phyloP scores from a whole-genome alignment of 768 basidiomycete species.

The Amanita polypyramis region DNA sequence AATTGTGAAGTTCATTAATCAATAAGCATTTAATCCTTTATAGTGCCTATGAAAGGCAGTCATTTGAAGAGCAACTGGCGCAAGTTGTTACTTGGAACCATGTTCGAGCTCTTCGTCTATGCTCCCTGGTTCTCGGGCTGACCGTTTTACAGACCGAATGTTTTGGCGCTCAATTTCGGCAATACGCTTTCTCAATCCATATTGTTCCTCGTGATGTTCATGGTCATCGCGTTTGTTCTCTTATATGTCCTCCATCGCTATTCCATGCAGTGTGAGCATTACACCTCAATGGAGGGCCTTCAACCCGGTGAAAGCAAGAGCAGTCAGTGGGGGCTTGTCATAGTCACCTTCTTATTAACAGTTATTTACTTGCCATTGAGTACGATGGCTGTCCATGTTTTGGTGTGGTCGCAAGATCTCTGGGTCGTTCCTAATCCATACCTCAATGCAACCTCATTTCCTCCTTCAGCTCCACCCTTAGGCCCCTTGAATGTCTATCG shows the following conservation, averaged over 20 bases:
- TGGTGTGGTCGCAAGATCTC: constrained; percentile 70
- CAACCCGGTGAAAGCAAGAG: constrained; percentile 32
- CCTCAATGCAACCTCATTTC: constrained; percentile 39
- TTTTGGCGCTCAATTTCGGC: constrained; percentile 66
- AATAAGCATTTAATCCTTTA: background rate
- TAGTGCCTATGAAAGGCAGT: constrained; percentile 29
- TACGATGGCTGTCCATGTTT: constrained; percentile 65
- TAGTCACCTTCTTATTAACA: constrained; percentile 55
- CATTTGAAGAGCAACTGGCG: constrained; percentile 41
- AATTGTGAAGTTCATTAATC: background rate
- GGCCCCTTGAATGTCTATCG: constrained; percentile 48
- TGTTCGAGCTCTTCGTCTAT: constrained; percentile 30
- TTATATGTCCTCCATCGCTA: constrained; percentile 50
- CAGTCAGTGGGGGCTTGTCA: constrained; percentile 42
- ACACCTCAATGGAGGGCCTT: constrained; percentile 43
- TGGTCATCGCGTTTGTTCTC: constrained; percentile 39
- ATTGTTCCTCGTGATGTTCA: constrained; percentile 48
- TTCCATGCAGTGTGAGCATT: constrained; percentile 36
- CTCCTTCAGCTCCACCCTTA: constrained; percentile 38
- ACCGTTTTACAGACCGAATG: constrained; percentile 42
- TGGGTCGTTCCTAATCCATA: constrained; percentile 69
- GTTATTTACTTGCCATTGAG: constrained; percentile 69
- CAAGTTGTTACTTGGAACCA: constrained; percentile 52
- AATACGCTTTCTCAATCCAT: constrained; percentile 49
- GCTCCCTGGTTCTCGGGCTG: constrained; percentile 1